These are phyloP conservation scores for Erodium moschatum DNA, from an alignment of 441 rosid species.

Conservation along the genomic window DNA sequence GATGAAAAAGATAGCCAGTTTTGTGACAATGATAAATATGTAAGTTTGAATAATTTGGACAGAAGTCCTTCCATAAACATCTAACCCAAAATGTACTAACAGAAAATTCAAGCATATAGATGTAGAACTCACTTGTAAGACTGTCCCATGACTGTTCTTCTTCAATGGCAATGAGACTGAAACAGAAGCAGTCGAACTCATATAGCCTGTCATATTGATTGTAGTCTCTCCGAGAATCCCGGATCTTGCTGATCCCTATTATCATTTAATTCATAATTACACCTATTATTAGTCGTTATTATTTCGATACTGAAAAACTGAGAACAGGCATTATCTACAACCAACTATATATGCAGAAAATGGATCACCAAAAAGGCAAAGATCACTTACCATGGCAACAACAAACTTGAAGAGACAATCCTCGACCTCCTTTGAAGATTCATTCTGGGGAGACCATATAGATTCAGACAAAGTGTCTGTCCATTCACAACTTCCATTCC, in stretches of 20 bases:
- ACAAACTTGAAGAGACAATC: constrained; percentile 42
- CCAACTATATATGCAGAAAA: neutral
- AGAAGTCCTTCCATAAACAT: neutral
- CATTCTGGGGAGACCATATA: constrained; percentile 30
- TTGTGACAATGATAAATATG: too few relatives aligned
- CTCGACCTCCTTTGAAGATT: constrained; percentile 31
- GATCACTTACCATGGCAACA: constrained; percentile 34
- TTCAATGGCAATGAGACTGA: constrained; percentile 47
- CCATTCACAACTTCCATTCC: constrained; percentile 58
- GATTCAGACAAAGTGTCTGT: constrained; percentile 39
- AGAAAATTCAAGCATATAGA: neutral
- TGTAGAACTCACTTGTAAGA: constrained; percentile 37
- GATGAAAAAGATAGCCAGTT: neutral
- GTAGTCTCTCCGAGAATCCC: constrained; percentile 54
- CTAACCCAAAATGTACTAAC: neutral
- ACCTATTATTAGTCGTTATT: neutral
- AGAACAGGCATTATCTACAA: neutral
- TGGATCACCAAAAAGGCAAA: neutral
- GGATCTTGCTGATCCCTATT: constrained; percentile 50
- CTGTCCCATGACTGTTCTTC: constrained; percentile 41
- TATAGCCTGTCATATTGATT: constrained; percentile 35
- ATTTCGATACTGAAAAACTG: neutral
- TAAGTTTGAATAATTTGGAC: neutral
- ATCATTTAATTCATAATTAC: neutral
- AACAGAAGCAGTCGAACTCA: constrained; percentile 27